Percentiles rank a stretch among this genome's conserved stretches.
phyloP scores from a whole-genome alignment of 2,329 filamentous ascomycete genomes.

The Fusarium ramigenum region DNA sequence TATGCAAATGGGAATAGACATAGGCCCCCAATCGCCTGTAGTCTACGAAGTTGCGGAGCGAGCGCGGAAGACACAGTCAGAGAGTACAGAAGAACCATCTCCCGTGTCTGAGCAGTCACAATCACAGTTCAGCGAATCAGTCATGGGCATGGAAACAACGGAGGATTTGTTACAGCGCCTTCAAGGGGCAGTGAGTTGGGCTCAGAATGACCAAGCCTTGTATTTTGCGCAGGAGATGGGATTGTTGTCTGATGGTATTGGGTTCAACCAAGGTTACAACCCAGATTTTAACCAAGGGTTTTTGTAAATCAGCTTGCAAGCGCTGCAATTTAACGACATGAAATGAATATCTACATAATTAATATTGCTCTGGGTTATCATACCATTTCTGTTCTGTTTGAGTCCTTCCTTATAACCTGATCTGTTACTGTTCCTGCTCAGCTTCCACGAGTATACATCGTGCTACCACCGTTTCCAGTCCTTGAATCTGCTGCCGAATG shows the following conservation, averaged over 20 bases:
- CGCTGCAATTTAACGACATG: background rate
- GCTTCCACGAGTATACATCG: fast-evolving
- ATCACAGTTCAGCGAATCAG: background rate
- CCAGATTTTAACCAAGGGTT: background rate
- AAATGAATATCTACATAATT: background rate
- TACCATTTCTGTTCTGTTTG: no score
- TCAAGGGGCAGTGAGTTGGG: constrained; percentile 6
- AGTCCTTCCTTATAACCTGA: no score
- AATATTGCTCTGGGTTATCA: background rate
- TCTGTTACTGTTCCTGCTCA: background rate
- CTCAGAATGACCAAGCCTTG: constrained; percentile 21
- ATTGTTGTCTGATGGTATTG: background rate
- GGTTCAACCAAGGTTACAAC: background rate
- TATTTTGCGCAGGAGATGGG: constrained; percentile 22
- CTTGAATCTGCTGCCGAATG: fast-evolving
- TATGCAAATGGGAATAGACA: constrained; percentile 27
- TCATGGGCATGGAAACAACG: background rate
- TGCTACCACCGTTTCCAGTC: fast-evolving
- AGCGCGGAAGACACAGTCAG: background rate
- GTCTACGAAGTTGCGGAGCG: background rate
- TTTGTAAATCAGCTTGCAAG: background rate
- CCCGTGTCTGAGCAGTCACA: background rate
- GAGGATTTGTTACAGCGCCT: constrained; percentile 7
- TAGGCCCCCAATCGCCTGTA: background rate
- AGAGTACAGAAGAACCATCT: background rate